Evolutionary conservation across 164 flowering plant genomes (phyloP).

Genomic region (Dillenia suffruticosa): DNA sequence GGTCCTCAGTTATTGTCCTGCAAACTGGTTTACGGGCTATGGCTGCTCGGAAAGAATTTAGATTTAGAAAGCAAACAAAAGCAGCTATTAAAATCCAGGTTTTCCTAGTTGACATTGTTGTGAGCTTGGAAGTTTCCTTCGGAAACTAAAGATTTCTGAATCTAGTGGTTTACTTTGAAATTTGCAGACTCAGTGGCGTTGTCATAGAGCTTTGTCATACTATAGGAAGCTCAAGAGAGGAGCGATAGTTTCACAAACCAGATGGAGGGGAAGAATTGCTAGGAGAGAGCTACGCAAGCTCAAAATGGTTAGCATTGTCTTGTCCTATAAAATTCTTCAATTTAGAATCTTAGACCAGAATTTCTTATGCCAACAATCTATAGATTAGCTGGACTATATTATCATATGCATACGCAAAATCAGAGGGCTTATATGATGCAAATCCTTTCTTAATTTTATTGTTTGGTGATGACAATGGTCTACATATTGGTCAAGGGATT

Average conservation of each 20-base stretch:
- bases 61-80: conserved; percentile 49
- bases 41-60: conserved; percentile 60
- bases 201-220: conserved; percentile 45
- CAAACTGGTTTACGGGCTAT: conserved; percentile 60
- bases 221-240: conserved; percentile 56
- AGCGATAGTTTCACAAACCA: conserved; percentile 44
- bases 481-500: neutral
- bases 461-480: neutral
- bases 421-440: neutral
- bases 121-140: neutral
- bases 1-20: conserved; percentile 41
- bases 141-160: no score
- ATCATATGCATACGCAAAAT: no score
- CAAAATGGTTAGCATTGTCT: conserved; percentile 45
- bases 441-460: neutral
- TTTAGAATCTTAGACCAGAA: no score
- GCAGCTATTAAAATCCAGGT: conserved; percentile 65
- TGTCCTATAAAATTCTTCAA: neutral
- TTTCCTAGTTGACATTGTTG: neutral
- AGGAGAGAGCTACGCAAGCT: conserved; percentile 57
- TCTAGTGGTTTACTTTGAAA: no score
- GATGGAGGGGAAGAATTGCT: conserved; percentile 66
- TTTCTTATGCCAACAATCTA: no score
- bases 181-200: conserved; percentile 58
- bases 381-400: no score